Evolutionary conservation across 495 filamentous ascomycete species (phyloP).

Genomic region (Tuber melanosporum): DNA sequence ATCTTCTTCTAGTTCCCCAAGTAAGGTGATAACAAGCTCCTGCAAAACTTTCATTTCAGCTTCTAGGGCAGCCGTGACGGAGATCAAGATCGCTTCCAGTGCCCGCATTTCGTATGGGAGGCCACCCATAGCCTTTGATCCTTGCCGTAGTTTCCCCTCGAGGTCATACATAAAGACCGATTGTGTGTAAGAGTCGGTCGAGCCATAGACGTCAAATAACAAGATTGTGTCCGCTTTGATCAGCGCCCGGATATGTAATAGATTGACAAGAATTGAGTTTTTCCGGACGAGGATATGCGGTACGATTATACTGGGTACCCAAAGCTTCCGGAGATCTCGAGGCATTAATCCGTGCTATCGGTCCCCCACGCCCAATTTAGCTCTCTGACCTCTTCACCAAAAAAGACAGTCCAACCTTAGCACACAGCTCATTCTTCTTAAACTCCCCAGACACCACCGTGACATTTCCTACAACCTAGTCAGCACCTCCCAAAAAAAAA

Average conservation of each 20-base stretch:
- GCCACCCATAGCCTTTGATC: conserved; percentile 48
- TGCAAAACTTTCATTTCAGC: conserved; percentile 87
- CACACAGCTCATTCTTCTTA: conserved; percentile 91
- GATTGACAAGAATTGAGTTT: conserved; percentile 87
- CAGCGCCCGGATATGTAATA: conserved; percentile 85
- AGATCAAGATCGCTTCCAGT: conserved; percentile 72
- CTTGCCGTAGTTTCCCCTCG: conserved; percentile 56
- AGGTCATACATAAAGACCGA: conserved; percentile 95
- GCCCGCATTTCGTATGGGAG: conserved; percentile 68
- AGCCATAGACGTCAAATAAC: conserved; percentile 90
- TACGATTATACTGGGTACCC: conserved; percentile 92
- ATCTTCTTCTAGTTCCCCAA: conserved; percentile 88
- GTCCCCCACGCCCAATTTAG: conserved; percentile 33
- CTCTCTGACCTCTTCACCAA: not conserved
- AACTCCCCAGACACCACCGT: conserved; percentile 94
- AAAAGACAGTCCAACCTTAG: conserved; percentile 58
- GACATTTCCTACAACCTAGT: conserved; percentile 55
- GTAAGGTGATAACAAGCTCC: conserved; percentile 80
- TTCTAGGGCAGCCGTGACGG: conserved; percentile 79
- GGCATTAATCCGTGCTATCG: conserved; percentile 85
- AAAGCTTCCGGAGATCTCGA: conserved; percentile 79
- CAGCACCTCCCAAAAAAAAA: conserved; percentile 7
- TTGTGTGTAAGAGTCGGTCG: conserved; percentile 89
- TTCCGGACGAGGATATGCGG: conserved; percentile 93
- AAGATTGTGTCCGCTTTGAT: conserved; percentile 93